Evolutionary conservation across 2,329 filamentous ascomycete species (phyloP).

Genomic region (Cytospora mali): DNA sequence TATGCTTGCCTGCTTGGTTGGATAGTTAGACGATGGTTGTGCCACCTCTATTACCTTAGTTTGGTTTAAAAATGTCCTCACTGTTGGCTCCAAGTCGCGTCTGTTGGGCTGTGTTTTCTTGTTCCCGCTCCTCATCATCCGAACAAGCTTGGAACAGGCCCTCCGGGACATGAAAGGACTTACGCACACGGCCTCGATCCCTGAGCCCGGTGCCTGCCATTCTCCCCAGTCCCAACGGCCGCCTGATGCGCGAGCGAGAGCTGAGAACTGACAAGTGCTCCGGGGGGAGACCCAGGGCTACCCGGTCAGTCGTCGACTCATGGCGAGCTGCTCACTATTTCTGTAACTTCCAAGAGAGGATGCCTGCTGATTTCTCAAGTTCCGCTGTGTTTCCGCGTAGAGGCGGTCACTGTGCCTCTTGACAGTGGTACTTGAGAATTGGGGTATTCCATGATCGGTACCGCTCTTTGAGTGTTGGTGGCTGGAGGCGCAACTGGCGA

Average conservation of each 20-base stretch:
- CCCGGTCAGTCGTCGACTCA: background rate
- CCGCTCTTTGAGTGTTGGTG: too few relatives aligned
- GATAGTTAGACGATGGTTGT: background rate
- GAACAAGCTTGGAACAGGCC: background rate
- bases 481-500: too few relatives aligned
- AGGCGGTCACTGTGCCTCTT: background rate
- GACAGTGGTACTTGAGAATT: too few relatives aligned
- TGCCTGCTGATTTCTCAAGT: background rate
- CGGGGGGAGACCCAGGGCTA: background rate
- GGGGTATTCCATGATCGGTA: too few relatives aligned
- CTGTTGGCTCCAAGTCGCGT: background rate
- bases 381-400: background rate
- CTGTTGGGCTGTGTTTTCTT: background rate
- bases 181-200: background rate
- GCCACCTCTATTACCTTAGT: background rate
- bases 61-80: background rate
- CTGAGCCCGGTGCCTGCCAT: background rate
- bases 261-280: background rate
- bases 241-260: background rate
- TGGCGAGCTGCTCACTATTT: background rate
- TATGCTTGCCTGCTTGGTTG: background rate
- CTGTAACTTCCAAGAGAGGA: background rate
- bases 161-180: background rate
- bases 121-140: background rate
- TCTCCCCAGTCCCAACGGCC: background rate